A percentile compares a stretch with the other conserved stretches of the same genome.
Evolutionary conservation across 257 asterid species (phyloP).

Genomic region (Nicotiana obtusifolia): DNA sequence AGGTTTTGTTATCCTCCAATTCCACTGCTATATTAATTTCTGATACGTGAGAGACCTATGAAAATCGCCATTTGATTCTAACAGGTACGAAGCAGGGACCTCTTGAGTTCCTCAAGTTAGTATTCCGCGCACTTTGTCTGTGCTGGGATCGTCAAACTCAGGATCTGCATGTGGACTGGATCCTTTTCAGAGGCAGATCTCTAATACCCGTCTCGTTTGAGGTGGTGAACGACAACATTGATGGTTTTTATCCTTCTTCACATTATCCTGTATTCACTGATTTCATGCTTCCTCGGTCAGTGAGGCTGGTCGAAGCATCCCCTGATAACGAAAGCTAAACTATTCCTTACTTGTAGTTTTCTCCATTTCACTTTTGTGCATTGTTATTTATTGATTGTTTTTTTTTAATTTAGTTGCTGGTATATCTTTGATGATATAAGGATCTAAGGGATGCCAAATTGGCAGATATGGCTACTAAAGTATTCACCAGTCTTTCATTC

Average conservation of each 20-base stretch:
- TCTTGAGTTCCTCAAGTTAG: conserved; percentile 74
- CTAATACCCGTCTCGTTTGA: conserved; percentile 77
- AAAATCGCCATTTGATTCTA: not conserved
- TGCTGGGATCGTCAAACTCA: conserved; percentile 99
- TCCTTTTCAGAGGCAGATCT: conserved; percentile 87
- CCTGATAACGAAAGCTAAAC: conserved; percentile 38
- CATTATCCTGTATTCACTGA: conserved; percentile 80
- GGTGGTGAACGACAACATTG: conserved; percentile 91
- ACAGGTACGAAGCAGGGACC: conserved; percentile 87
- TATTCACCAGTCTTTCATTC: no score
- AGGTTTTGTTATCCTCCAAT: conserved; percentile 35
- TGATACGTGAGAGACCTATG: not conserved
- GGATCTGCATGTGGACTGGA: conserved; percentile 95
- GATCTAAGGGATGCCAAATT: no score
- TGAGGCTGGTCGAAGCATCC: conserved; percentile 58
- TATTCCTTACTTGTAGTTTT: not conserved
- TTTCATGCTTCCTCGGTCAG: conserved; percentile 88
- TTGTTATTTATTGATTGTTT: conserved; percentile 6
- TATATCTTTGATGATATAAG: not conserved
- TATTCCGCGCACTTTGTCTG: conserved; percentile 88
- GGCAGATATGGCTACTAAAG: no score
- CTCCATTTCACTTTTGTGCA: not conserved
- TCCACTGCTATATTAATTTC: not conserved
- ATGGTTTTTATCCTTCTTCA: conserved; percentile 80
- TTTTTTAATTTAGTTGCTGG: not conserved